Evolutionary conservation across 305 asterid genomes (phyloP).

Genomic region (Fraxinus latifolia): DNA sequence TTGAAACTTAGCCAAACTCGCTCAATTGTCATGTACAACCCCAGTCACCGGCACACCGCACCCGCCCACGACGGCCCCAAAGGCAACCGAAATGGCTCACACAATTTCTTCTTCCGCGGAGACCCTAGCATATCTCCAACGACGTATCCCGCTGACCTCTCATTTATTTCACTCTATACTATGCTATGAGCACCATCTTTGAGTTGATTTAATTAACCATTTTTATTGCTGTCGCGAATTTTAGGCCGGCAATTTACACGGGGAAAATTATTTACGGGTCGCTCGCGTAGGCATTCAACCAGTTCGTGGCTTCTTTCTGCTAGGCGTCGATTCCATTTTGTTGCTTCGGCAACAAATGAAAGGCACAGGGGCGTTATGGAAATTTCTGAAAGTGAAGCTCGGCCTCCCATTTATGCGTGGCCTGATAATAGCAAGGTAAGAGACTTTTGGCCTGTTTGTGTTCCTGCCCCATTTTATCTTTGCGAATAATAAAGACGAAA

Average conservation of each 20-base stretch:
- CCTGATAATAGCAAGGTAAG: slow-evolving; percentile 44
- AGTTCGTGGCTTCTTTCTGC: slow-evolving; percentile 28
- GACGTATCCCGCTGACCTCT: slow-evolving; percentile 27
- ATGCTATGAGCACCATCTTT: not conserved
- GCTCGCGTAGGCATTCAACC: slow-evolving; percentile 15
- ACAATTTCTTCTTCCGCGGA: slow-evolving; percentile 32
- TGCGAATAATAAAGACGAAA: not conserved
- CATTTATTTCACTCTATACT: not conserved
- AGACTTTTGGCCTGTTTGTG: not conserved
- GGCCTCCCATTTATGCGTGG: slow-evolving; percentile 45
- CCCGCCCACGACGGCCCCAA: not conserved
- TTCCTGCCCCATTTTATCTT: not conserved
- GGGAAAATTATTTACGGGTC: slow-evolving; percentile 22
- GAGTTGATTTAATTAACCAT: not conserved
- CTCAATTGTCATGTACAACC: not conserved
- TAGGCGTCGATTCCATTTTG: slow-evolving; percentile 30
- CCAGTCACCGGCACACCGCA: not conserved
- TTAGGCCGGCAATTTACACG: slow-evolving; percentile 32
- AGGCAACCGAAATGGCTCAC: slow-evolving; percentile 32
- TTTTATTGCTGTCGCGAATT: not conserved
- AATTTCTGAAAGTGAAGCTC: slow-evolving; percentile 36
- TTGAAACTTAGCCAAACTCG: not conserved
- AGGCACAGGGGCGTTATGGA: slow-evolving; percentile 28
- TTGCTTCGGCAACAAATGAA: slow-evolving; percentile 33
- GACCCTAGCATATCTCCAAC: slow-evolving; percentile 21